Percentiles rank a stretch among this genome's conserved stretches.
These are phyloP conservation scores for Talaromyces sp. DNA, from an alignment of 2,329 filamentous ascomycete species.

Conservation along the genomic window DNA sequence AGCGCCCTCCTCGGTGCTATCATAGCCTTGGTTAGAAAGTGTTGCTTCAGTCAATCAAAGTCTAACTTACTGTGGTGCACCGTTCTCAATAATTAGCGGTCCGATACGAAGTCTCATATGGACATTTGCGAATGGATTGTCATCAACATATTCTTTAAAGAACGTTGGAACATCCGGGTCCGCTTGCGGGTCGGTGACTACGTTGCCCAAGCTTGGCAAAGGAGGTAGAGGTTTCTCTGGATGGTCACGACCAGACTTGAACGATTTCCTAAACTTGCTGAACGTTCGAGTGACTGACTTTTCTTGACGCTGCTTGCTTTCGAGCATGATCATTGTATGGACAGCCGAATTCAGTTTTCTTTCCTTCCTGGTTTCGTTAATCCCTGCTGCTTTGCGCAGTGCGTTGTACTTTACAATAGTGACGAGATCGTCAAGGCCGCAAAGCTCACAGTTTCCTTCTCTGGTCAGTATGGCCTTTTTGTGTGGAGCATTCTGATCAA, in stretches of 20 bases:
- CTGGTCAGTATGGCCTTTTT: too few species aligned
- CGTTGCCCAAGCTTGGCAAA: not conserved
- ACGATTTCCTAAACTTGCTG: not conserved
- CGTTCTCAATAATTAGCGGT: conserved; percentile 40
- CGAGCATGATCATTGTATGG: not conserved
- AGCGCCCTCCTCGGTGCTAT: conserved; percentile 18
- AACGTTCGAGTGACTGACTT: not conserved
- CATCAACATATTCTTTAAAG: conserved; percentile 26
- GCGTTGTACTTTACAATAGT: not conserved
- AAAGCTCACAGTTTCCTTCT: not conserved
- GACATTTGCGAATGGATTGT: conserved; percentile 37
- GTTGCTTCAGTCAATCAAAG: not conserved
- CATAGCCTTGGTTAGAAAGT: not conserved
- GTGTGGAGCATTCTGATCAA: not conserved
- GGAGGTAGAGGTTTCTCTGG: not conserved
- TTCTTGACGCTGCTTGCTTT: not conserved
- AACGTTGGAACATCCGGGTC: conserved; percentile 29
- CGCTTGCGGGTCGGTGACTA: conserved; percentile 12
- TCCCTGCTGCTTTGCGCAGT: not conserved
- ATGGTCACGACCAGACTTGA: not conserved
- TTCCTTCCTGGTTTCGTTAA: not conserved
- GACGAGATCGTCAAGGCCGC: not conserved
- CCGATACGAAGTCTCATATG: conserved; percentile 41
- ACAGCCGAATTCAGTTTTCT: not conserved
- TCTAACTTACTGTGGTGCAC: conserved; percentile 33